These are phyloP conservation scores for Cynara cardunculus DNA, from an alignment of 129 eudicot species.

Conservation along the genomic window DNA sequence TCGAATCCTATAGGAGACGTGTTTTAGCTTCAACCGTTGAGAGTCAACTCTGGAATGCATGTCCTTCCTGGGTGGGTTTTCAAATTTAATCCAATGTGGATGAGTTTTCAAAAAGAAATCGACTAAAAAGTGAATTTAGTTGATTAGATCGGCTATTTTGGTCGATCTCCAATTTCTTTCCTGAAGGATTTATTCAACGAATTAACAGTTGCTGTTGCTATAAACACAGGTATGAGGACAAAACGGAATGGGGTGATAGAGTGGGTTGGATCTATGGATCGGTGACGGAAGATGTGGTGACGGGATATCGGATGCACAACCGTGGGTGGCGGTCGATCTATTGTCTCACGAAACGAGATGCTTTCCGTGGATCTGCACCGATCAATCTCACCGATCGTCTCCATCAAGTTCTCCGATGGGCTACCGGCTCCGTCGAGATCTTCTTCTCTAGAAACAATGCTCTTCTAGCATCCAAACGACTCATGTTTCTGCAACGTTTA, in stretches of 20 bases:
- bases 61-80: too few species aligned
- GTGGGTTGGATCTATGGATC: slow-evolving; percentile 46
- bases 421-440: slow-evolving; percentile 38
- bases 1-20: too few species aligned
- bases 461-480: slow-evolving; percentile 22
- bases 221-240: slow-evolving; percentile 35
- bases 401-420: slow-evolving; percentile 43
- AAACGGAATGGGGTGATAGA: slow-evolving; percentile 41
- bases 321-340: slow-evolving; percentile 43
- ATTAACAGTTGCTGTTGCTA: neutral
- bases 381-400: slow-evolving; percentile 38
- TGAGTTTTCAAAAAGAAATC: too few species aligned
- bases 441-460: slow-evolving; percentile 40
- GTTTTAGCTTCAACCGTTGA: too few species aligned
- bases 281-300: slow-evolving; percentile 40
- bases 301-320: slow-evolving; percentile 43
- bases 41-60: too few species aligned
- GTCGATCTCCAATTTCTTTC: too few species aligned
- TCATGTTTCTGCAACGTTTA: slow-evolving; percentile 29
- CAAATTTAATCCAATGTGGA: too few species aligned
- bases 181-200: neutral
- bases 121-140: too few species aligned
- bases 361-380: slow-evolving; percentile 42
- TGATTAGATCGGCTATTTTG: too few species aligned
- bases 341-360: slow-evolving; percentile 37